These are phyloP conservation scores for Solanum verrucosum DNA, from an alignment of 257 asterid species.

Conservation along the genomic window DNA sequence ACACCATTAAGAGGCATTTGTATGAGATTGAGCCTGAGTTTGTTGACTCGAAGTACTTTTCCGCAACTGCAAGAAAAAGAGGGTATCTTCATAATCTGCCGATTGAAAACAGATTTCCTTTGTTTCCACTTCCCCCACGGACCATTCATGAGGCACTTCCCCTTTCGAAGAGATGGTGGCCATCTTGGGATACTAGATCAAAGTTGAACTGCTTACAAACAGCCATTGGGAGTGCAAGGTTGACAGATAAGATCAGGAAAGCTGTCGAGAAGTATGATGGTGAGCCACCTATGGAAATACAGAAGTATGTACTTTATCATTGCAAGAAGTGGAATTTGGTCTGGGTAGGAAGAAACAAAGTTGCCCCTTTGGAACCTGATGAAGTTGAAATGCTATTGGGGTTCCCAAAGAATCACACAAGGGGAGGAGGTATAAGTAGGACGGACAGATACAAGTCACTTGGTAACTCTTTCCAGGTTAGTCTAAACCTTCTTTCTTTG, in stretches of 20 bases:
- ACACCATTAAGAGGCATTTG: constrained; percentile 1
- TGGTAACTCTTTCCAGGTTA: constrained; percentile 90
- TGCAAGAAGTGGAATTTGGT: constrained; percentile 86
- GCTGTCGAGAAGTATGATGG: constrained; percentile 12
- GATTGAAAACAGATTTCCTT: constrained; percentile 18
- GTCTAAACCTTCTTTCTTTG: neutral
- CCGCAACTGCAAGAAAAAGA: constrained; percentile 36
- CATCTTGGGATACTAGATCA: constrained; percentile 30
- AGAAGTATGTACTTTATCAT: constrained; percentile 41
- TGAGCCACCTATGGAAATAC: constrained; percentile 46
- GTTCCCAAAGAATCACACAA: constrained; percentile 75
- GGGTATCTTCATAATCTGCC: constrained; percentile 43
- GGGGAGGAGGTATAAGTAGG: constrained; percentile 91
- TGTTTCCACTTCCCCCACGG: constrained; percentile 28
- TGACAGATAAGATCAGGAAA: constrained; percentile 30
- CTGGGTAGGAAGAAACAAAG: constrained; percentile 84
- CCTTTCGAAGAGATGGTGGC: constrained; percentile 39
- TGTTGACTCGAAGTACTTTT: constrained; percentile 35
- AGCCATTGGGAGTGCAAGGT: constrained; percentile 28
- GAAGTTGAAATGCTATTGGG: constrained; percentile 78
- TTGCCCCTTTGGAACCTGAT: constrained; percentile 82
- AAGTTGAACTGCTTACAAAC: constrained; percentile 41
- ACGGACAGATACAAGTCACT: constrained; percentile 77
- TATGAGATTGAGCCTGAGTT: constrained; percentile 30
- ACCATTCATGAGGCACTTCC: constrained; percentile 39